These are phyloP conservation scores for Sugiyamaella grinbergsii DNA, from an alignment of 1,139 yeast species.

Conservation along the genomic window DNA sequence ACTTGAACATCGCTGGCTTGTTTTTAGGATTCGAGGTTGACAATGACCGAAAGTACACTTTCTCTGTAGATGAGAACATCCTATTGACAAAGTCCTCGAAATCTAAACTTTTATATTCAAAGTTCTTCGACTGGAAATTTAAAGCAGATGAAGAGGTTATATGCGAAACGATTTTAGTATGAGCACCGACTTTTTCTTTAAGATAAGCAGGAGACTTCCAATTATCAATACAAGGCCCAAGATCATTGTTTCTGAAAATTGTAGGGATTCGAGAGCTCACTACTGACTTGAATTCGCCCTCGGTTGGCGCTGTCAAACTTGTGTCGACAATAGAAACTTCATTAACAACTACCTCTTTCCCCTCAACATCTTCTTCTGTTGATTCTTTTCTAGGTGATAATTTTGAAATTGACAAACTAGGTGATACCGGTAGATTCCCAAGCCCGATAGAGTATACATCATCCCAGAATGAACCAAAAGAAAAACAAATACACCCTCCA, in stretches of 20 bases:
- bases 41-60: constrained; percentile 40
- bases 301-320: neutral
- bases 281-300: constrained; percentile 15
- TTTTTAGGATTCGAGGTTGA: constrained; percentile 39
- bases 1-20: constrained; percentile 37
- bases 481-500: constrained; percentile 85
- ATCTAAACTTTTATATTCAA: constrained; percentile 36
- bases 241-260: constrained; percentile 25
- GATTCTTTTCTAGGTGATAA: neutral
- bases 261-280: constrained; percentile 21
- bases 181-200: constrained; percentile 35
- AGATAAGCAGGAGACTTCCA: constrained; percentile 43
- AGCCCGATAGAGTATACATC: constrained; percentile 31
- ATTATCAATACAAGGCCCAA: constrained; percentile 36
- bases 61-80: constrained; percentile 29
- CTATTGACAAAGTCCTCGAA: constrained; percentile 37
- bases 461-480: constrained; percentile 76
- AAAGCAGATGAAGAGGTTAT: constrained; percentile 33
- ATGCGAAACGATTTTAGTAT: constrained; percentile 38
- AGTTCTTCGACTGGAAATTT: constrained; percentile 42
- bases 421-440: neutral
- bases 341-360: neutral
- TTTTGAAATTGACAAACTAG: neutral
- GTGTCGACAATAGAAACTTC: constrained; percentile 1
- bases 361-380: neutral